Base-by-base conservation (phyloP, 1,284 basidiomycete genomes). In the Naganishia liquefaciens region DNA sequence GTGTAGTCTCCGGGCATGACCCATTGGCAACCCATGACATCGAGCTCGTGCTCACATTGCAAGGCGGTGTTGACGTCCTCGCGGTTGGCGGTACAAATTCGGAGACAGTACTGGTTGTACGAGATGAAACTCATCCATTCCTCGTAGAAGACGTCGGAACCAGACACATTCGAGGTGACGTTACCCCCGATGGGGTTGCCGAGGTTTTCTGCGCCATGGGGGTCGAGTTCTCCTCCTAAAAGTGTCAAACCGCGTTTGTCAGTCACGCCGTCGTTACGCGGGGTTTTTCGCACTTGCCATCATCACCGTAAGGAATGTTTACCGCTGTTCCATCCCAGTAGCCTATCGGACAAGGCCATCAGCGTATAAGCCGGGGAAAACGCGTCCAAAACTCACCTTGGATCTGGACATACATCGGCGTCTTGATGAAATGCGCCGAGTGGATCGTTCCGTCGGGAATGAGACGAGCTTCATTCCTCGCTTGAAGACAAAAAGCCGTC, bases 151-250 rank as follows among this genome's bases (percentile, higher is more conserved):
- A 82, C 81, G 64, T 83, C 82, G 23, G 71, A 54, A 30, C 81
- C 81, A 13, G 78, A 77, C 25, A 80, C 75, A 74, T 82, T 82
- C 65, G 79, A 78, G 50, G 82, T 82, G 58, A 83, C 82, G 70
- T 82, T 82, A 50, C 82, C 82, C 55, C 82, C 82, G 62, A 81
- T 72, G 55, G 82, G 82, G 79, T 83, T 83, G 57, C 82, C 82
- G 69, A 74, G 69, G 69, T 58, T 58, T 64, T 51, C 49, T 25
- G 77, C 77, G 61, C 81, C 81, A 73, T 82, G 80, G 19, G 81
- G 80, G 74, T 82, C 81, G 42, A 82, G 77, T 72, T 82, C 81
- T 62, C 81, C 81, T 37, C 33, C 33, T 40, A 33, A 21, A 47
- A 30, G n/a, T 17, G 40, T 15, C 9, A 33, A 37, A 13, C n/a